Conservation (phyloP, 179 eudicot species). For the Corrigiola litoralis region DNA sequence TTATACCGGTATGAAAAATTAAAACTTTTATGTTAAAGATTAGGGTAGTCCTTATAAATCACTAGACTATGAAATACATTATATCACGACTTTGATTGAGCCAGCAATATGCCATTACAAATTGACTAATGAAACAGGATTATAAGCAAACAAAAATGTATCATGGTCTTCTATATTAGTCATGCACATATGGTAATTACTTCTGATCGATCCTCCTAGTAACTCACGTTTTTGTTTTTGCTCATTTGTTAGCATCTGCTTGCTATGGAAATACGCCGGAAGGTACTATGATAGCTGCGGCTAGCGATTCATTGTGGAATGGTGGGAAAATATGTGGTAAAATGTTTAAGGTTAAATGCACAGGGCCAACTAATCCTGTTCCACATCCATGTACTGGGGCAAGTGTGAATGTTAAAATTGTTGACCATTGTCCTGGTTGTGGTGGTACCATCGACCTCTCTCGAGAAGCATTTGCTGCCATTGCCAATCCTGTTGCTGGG, state of each 20-base stretch:
- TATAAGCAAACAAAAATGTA: neutral
- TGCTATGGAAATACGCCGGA: slow-evolving; percentile 21
- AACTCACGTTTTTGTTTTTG: neutral
- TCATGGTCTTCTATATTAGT: neutral
- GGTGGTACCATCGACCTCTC: slow-evolving; percentile 29
- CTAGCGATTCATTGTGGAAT: slow-evolving; percentile 20
- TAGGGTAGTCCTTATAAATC: too few relatives aligned
- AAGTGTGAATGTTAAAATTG: slow-evolving; percentile 30
- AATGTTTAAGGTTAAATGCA: slow-evolving; percentile 29
- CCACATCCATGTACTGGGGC: slow-evolving; percentile 28
- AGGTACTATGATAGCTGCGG: slow-evolving; percentile 21
- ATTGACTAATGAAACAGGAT: too few relatives aligned
- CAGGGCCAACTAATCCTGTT: slow-evolving; percentile 24
- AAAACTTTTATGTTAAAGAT: too few relatives aligned
- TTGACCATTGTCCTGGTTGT: slow-evolving; percentile 32
- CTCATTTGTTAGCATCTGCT: slow-evolving; percentile 18
- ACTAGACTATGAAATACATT: too few relatives aligned
- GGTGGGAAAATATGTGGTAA: slow-evolving; percentile 31
- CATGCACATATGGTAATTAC: too few relatives aligned
- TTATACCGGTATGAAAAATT: too few relatives aligned
- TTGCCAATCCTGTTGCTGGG: slow-evolving; percentile 25
- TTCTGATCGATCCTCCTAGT: too few relatives aligned
- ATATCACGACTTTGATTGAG: too few relatives aligned
- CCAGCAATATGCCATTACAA: too few relatives aligned
- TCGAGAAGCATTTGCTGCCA: slow-evolving; percentile 17